Conservation (phyloP, 768 basidiomycete species). For the Psilocybe tampanensis region DNA sequence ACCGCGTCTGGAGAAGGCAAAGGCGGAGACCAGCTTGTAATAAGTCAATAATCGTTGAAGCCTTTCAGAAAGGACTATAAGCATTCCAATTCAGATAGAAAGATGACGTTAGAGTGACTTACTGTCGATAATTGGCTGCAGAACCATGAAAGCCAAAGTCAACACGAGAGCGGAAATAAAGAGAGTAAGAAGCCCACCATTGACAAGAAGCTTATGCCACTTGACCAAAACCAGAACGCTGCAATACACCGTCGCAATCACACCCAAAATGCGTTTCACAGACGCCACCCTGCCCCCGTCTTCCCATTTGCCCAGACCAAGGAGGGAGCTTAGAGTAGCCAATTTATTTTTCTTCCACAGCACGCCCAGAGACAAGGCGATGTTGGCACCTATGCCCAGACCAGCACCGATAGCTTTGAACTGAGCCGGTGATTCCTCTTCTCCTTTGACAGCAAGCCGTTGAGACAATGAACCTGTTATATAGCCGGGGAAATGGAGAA, state of each 20-base stretch:
- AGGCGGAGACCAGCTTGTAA: conserved; percentile 38
- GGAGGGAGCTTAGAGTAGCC: conserved; percentile 8
- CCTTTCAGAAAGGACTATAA: conserved; percentile 16
- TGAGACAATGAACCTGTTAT: conserved; percentile 45
- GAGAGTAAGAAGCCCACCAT: conserved; percentile 20
- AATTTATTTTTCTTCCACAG: conserved; percentile 23
- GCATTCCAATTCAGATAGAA: not conserved
- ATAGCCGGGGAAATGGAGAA: conserved; percentile 64
- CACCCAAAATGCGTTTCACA: conserved; percentile 15
- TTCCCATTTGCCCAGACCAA: conserved; percentile 6
- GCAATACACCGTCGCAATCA: conserved; percentile 26
- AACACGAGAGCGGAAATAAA: not conserved
- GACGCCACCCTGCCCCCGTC: conserved; percentile 1
- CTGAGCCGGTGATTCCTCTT: conserved; percentile 72
- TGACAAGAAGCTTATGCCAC: conserved; percentile 48
- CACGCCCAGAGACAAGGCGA: conserved; percentile 22
- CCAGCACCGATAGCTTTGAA: conserved; percentile 68
- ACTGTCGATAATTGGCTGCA: conserved; percentile 37
- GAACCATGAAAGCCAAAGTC: conserved; percentile 3
- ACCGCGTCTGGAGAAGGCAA: conserved; percentile 25
- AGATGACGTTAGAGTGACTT: conserved; percentile 5
- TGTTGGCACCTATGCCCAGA: conserved; percentile 36
- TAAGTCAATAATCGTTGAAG: conserved; percentile 38
- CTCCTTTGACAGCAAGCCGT: conserved; percentile 45
- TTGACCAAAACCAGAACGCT: conserved; percentile 38